These are phyloP conservation scores for Pseudopyricularia javanii DNA, from an alignment of 2,329 filamentous ascomycete genomes.

Conservation along the genomic window DNA sequence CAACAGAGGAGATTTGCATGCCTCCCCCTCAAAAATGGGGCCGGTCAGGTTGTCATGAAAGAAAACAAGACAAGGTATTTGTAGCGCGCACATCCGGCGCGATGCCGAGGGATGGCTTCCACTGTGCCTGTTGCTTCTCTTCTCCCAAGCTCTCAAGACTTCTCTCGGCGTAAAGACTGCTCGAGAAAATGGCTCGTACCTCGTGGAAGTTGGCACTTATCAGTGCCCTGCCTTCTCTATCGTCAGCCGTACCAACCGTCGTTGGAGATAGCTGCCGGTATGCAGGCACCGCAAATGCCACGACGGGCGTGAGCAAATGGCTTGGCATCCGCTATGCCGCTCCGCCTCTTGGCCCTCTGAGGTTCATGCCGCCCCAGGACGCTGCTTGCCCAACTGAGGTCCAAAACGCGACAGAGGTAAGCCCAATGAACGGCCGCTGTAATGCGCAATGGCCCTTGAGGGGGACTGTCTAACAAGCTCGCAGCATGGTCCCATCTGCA, in stretches of 20 bases:
- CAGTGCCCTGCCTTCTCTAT: not conserved
- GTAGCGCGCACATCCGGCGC: not conserved
- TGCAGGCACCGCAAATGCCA: not conserved
- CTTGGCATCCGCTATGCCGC: conserved; percentile 2
- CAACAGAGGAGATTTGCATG: not conserved
- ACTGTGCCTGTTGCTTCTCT: not conserved
- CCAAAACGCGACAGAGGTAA: not conserved
- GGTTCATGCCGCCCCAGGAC: conserved; percentile 3
- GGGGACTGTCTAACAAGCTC: not conserved
- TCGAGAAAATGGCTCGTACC: not conserved
- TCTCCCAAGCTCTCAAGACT: not conserved
- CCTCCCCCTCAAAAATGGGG: not conserved
- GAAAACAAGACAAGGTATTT: not conserved
- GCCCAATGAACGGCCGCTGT: not conserved
- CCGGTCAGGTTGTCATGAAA: not conserved
- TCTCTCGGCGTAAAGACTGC: not conserved
- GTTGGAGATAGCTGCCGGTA: not conserved
- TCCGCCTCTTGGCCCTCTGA: conserved; percentile 1
- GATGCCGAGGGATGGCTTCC: not conserved
- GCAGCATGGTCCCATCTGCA: conserved; percentile 14
- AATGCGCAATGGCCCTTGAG: no score
- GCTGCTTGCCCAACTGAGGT: not conserved
- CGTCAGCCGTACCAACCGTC: not conserved
- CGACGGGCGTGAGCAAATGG: conserved; percentile 2
- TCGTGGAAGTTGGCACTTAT: not conserved